Percentiles rank a stretch among this genome's conserved stretches.
Evolutionary conservation across 805 yeast species (phyloP).

Genomic region (Suhomyces xylopsoci): DNA sequence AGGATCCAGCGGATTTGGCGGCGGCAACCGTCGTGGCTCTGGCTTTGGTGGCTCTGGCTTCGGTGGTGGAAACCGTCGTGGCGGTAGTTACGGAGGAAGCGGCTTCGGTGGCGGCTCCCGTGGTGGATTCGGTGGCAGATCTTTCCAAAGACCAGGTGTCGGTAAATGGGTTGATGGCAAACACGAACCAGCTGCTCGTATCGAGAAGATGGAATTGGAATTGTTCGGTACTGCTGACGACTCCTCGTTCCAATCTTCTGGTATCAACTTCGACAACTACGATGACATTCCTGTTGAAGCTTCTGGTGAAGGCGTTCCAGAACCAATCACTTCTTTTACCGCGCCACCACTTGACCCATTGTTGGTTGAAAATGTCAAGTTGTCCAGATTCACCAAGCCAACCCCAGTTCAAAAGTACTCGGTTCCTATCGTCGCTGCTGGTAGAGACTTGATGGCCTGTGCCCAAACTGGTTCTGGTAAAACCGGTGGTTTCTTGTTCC

Average conservation of each 20-base stretch:
- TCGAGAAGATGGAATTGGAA: constrained; percentile 69
- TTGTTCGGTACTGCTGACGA: constrained; percentile 81
- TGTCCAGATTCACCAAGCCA: constrained; percentile 91
- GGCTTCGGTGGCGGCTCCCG: constrained; percentile 15
- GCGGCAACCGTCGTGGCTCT: constrained; percentile 13
- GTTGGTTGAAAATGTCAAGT: constrained; percentile 78
- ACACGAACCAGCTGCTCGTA: constrained; percentile 77
- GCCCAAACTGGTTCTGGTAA: constrained; percentile 99
- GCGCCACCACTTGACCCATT: constrained; percentile 88
- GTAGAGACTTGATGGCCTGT: constrained; percentile 95
- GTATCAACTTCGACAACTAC: constrained; percentile 97
- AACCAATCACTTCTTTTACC: constrained; percentile 82
- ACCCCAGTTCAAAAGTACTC: constrained; percentile 96
- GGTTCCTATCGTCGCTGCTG: constrained; percentile 83
- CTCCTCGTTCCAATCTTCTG: constrained; percentile 79
- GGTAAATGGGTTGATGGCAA: constrained; percentile 87
- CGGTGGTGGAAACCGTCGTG: constrained; percentile 16
- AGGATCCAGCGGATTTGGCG: constrained; percentile 19
- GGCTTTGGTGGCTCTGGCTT: constrained; percentile 14
- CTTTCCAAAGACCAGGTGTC: constrained; percentile 48
- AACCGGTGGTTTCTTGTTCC: constrained; percentile 99
- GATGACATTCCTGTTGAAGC: constrained; percentile 99
- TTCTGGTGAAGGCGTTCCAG: constrained; percentile 91
- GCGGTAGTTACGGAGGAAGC: constrained; percentile 14
- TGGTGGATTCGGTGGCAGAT: constrained; percentile 22